Base-by-base conservation (phyloP, 2,329 filamentous ascomycete genomes). In the Colletotrichum sp. region DNA sequence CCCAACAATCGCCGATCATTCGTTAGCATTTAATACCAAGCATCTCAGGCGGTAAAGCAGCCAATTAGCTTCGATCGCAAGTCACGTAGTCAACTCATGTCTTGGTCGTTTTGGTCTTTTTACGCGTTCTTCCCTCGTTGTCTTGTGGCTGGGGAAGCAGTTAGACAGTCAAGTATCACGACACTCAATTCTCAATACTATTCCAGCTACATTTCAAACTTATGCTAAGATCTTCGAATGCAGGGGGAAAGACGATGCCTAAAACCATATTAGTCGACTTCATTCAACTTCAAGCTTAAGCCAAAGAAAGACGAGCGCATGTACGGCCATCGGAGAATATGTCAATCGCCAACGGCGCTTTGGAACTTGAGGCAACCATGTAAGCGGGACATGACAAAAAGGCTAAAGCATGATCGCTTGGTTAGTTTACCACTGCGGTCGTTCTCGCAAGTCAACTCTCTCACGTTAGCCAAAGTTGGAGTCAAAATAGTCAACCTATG, bases 21-120 rank as follows among this genome's bases (percentile, higher is more conserved):
- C 8, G 36, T 39, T 39, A 0, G 36, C 36, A 16, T 18, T 39
- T 39, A 1, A 39, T 39, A 39, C 15, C 15, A 18, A 39, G 36
- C 15, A 39, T 18, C 36, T 8, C 34, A 36, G 15, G 34, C 15
- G 34, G 34, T 39, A 39, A 8, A 44, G 39, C 18, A 44, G 18
- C 39, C 0, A n/a, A 0, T n/a, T 10, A 44, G 9, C 3, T 44
- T 2, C 39, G 18, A 3, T 6, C 39, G 39, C 8, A 44, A 1
- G 8, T 34, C 24, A 4, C 13, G 52, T 57, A 2, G 1, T 57
- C 52, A 57, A 57, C 52, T 57, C 52, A 26, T 28, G 26, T 28
- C 26, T 28, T 28, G 26, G 26, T 28, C 26, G 26, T n/a, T 44
- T 6, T 18, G n/a, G n/a, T 12, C 18, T 49, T 49, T n/a, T 49